Evolutionary conservation across 495 filamentous ascomycete species (phyloP).

Genomic region (Aspergillus biplanus): DNA sequence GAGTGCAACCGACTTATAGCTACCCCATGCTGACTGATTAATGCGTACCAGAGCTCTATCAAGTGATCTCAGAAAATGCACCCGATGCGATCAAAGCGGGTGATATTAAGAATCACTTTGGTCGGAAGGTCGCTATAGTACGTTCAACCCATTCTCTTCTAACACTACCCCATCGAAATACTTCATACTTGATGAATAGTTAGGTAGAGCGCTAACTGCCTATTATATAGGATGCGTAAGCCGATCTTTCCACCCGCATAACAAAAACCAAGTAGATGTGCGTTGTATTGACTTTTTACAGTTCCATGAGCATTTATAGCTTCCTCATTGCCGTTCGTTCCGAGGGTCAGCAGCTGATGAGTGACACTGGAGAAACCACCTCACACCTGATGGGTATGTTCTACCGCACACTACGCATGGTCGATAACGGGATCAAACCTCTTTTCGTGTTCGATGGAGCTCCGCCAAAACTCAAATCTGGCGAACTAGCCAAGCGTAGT

Average conservation of each 20-base stretch:
- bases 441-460: constrained; percentile 98
- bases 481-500: constrained; percentile 91
- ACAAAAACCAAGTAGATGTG: constrained; percentile 1
- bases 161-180: neutral
- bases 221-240: constrained; percentile 78
- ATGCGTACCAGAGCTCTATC: constrained; percentile 63
- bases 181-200: too few species aligned
- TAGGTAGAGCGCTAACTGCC: neutral
- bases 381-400: constrained; percentile 99
- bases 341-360: constrained; percentile 93
- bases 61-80: constrained; percentile 87
- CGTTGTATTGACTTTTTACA: constrained; percentile 39
- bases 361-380: constrained; percentile 90
- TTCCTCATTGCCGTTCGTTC: constrained; percentile 97
- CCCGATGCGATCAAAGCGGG: constrained; percentile 93
- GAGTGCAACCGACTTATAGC: neutral
- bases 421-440: constrained; percentile 98
- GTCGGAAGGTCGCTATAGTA: constrained; percentile 95
- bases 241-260: constrained; percentile 18
- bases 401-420: constrained; percentile 96
- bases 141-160: constrained; percentile 33
- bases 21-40: neutral
- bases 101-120: constrained; percentile 98
- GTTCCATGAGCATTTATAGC: constrained; percentile 98
- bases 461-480: constrained; percentile 94